These are phyloP conservation scores for Pilasporangium apinafurcum DNA, from an alignment of 352 stramenopile genomes.

Conservation along the genomic window DNA sequence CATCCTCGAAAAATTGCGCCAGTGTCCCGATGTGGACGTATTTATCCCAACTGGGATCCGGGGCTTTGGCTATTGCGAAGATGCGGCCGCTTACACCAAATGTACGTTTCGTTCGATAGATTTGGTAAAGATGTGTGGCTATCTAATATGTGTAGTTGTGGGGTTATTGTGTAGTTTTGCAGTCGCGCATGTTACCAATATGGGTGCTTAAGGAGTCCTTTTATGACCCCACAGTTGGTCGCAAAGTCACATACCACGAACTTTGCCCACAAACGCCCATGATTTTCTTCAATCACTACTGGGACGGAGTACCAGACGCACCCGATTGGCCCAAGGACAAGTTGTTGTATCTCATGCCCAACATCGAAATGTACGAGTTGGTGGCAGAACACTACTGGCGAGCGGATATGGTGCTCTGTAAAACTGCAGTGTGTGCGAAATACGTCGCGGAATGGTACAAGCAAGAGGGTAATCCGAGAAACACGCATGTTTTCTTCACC, in stretches of 20 bases:
- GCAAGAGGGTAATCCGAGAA: conserved; percentile 49
- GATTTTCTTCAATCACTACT: conserved; percentile 60
- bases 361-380: conserved; percentile 58
- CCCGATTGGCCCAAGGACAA: conserved; percentile 27
- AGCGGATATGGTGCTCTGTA: conserved; percentile 37
- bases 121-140: background rate
- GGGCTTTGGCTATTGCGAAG: conserved; percentile 55
- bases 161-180: conserved; percentile 16
- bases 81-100: conserved; percentile 52
- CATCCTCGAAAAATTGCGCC: conserved; percentile 32
- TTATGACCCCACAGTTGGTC: conserved; percentile 12
- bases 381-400: conserved; percentile 22
- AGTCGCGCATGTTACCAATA: conserved; percentile 29
- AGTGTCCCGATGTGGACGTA: conserved; percentile 65
- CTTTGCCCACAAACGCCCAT: conserved; percentile 39
- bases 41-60: conserved; percentile 35
- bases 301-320: conserved; percentile 17
- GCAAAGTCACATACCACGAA: conserved; percentile 38
- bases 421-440: conserved; percentile 33
- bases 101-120: no score
- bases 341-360: conserved; percentile 39
- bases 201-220: conserved; percentile 38
- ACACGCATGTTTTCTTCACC: conserved; percentile 43
- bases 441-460: conserved; percentile 42
- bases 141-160: background rate